phyloP scores from a whole-genome alignment of 495 filamentous ascomycete genomes.

The Mytilinidion resinicola region DNA sequence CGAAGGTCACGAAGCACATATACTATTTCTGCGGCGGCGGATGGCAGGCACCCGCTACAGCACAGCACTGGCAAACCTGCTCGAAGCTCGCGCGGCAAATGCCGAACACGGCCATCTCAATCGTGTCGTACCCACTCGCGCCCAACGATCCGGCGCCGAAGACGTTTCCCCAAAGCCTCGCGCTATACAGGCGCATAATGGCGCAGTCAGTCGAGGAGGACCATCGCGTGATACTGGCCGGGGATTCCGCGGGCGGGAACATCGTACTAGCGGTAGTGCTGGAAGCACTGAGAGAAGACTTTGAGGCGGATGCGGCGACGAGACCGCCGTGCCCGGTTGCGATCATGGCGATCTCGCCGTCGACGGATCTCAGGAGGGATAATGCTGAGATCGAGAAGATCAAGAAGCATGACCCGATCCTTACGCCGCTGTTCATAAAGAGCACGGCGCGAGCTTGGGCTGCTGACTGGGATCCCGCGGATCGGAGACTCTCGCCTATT shows the following conservation, averaged over 20 bases:
- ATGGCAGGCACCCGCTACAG: conserved; percentile 32
- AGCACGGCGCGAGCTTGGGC: conserved; percentile 35
- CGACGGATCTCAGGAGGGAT: conserved; percentile 35
- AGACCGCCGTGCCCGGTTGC: conserved; percentile 1
- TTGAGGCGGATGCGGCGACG: neutral
- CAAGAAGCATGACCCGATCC: conserved; percentile 35
- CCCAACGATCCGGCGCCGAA: conserved; percentile 29
- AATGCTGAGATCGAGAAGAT: conserved; percentile 35
- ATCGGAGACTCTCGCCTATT: conserved; percentile 34
- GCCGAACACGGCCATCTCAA: conserved; percentile 17
- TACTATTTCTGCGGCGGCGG: conserved; percentile 40
- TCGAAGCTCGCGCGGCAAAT: conserved; percentile 27
- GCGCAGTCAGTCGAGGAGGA: conserved; percentile 14
- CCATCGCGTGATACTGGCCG: conserved; percentile 27
- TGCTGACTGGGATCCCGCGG: conserved; percentile 25
- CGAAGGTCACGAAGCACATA: conserved; percentile 21
- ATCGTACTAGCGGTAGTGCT: conserved; percentile 33
- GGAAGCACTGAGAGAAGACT: conserved; percentile 22
- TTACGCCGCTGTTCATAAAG: conserved; percentile 30
- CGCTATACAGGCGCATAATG: conserved; percentile 26
- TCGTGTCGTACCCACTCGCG: conserved; percentile 34
- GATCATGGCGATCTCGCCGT: conserved; percentile 38
- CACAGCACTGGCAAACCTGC: conserved; percentile 36
- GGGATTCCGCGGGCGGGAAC: conserved; percentile 36
- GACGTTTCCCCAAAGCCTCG: conserved; percentile 25